Evolutionary conservation across 371 early-diverging fungal genomes (phyloP), one percentile per base, ranked within the genome.

Genomic region (Nosema muscidifuracis): DNA sequence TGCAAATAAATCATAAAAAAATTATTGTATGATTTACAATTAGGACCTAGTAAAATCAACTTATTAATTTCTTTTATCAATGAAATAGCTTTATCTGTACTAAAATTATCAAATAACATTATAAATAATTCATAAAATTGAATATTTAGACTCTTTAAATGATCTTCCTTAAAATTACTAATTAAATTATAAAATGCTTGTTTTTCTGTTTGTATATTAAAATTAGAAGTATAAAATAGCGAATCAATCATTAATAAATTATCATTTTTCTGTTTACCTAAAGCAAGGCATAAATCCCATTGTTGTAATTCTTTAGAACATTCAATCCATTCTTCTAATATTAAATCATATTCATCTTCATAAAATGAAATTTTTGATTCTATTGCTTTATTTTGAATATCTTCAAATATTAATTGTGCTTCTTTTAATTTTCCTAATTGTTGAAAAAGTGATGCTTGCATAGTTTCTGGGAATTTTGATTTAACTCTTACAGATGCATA

Each of bases 301-400:
- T 92, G 93, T 82, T 97, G 96, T 38, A 99, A 82, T 60, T 89
- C 87, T 75, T 92, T 86, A 0, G 95, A 89, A 69, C 92, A 91
- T 16, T 82, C 80, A 22, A 95, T 87, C 89, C 99, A 99, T 74
- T 91, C 92, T 56, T 93, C 89, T 82, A 96, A 94, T 95, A 97
- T 97, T 6, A 95, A 80, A 58, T 87, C 86, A 75, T 92, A 95
- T 78, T 98, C 99, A 0, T 92, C 86, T 80, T 97, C 95, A n/a
- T 90, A 87, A 76, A 92, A 93, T 1, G 91, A 89, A 53, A 93
- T 78, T 61, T 69, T 65, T 22, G 70, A 70, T 43, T 73, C 67
- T 16, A 62, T 51, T 0, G 92, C 93, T 80, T 92, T 93, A 66
- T 85, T 86, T 71, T 95, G 95, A 0, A 94, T 93, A 38, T 85